Evolutionary conservation across 306 rosid genomes (phyloP), one percentile per base, ranked within the genome.

Genomic region (Arachis stenosperma): DNA sequence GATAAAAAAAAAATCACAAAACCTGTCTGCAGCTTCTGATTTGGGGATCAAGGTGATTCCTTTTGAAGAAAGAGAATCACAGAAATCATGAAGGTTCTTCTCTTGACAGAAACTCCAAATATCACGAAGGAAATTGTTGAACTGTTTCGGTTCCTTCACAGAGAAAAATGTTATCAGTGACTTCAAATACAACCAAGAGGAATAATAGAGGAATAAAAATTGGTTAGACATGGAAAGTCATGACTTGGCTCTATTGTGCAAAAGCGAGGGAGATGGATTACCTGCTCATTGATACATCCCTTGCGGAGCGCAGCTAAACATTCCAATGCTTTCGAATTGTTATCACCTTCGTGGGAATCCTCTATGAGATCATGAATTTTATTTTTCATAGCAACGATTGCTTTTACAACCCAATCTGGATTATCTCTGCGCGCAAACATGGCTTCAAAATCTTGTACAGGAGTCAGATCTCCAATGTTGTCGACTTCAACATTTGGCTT

Each of bases 11-110:
- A 15, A 4, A 6, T 39, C 63, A 46, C 33, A 60, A 64, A 70
- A 94, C 96, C 97, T 94, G 97, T 91, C 96, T 17, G 48, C 58
- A 40, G 98, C 96, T 84, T 94, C 95, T 55, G 84, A 47, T 75
- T 89, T 89, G 61, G 92, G 40, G 74, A 94, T 91, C 84, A 94
- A 83, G 54, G 87, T 78, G 76, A 94, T 76, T 61, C 70, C 78
- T 60, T 73, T 75, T n/a, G 91, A 82, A 65, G 86, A 84, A 81
- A 93, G 90, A 78, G 83, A 83, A 27, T 86, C 86, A 43, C 84
- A 78, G 79, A 94, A 89, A 79, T 90, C 73, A 46, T 5, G 7
- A 17, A 89, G 90, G 69, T 61, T 50, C 3, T 86, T 85, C 78
- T 85, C 86, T 70, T 27, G 61, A 78, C 90, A 89, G 89, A 83